Base-by-base conservation (phyloP, 345 rosid genomes). In the Syzygium jambos region DNA sequence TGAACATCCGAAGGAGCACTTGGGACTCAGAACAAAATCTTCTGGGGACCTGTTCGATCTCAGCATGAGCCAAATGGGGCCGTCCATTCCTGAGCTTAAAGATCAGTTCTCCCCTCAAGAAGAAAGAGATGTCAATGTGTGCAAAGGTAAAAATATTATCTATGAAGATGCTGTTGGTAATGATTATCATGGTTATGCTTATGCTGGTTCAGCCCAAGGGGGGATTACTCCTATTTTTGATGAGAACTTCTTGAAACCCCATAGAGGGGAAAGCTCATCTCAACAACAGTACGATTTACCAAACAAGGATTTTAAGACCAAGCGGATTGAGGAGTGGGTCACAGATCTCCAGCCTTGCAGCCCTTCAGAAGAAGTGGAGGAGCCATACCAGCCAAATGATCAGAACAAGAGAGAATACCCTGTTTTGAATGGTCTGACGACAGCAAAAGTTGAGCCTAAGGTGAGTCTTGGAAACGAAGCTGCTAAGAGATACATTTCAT, bases 281-380 rank as follows among this genome's bases (percentile, higher is more conserved):
- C 88, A 52, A 52, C 89, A 88, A 86, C 88, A 85, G 91, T 91
- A 92, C 86, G 94, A 92, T 83, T 87, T 89, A 86, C 90, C 94
- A 14, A 91, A 90, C 84, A 93, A 92, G 89, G 96, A 95, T 93
- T 96, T 91, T 87, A 98, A 93, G 91, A 82, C 93, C 51, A 96
- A 93, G 94, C 94, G 97, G 17, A 95, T 95, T 16, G 92, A 95
- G 91, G 96, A 95, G 43, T 98, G 99, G 99, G 95, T 98, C 85
- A 92, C 85, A 80, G 96, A 94, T 90, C 96, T 96, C 89, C 95
- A 96, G 86, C 95, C 93, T 84, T 95, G 92, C 87, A 86, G 87
- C 87, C 89, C 95, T 43, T 63, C 88, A 61, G 97, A 93, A 85
- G 99, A 94, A 89, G 88, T 87, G n/a, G 85, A 68, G 57, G 95